phyloP scores from a whole-genome alignment of 176 grass and related monocot species.

The Oryza meyeriana region DNA sequence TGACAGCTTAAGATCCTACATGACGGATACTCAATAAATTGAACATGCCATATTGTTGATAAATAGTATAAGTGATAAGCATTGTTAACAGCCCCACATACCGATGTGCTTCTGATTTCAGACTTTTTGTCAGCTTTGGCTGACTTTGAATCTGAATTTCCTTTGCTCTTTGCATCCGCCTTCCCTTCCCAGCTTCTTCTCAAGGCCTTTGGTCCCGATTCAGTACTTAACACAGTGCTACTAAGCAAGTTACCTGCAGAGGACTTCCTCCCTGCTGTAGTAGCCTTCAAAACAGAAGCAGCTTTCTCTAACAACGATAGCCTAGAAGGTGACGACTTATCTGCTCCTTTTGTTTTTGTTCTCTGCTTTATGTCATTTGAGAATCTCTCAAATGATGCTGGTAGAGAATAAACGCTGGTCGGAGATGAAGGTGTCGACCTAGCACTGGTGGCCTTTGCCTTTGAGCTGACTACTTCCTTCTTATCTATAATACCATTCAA shows the following conservation, averaged over 20 bases:
- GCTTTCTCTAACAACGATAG: constrained; percentile 62
- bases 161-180: constrained; percentile 40
- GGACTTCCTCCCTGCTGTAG: constrained; percentile 65
- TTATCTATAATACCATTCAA: constrained; percentile 39
- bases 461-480: constrained; percentile 32
- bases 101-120: constrained; percentile 54
- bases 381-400: constrained; percentile 73
- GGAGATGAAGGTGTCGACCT: constrained; percentile 69
- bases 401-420: constrained; percentile 82
- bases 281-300: constrained; percentile 73
- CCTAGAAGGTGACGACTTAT: constrained; percentile 45
- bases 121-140: constrained; percentile 56
- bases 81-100: constrained; percentile 47
- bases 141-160: constrained; percentile 50
- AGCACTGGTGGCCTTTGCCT: constrained; percentile 39
- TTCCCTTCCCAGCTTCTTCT: constrained; percentile 86
- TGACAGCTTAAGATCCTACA: constrained; percentile 1
- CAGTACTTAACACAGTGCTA: constrained; percentile 39
- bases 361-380: constrained; percentile 77
- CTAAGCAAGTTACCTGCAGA: constrained; percentile 53
- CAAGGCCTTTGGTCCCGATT: constrained; percentile 57
- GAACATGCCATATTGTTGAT: not conserved
- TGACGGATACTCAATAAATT: not conserved
- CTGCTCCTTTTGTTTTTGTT: constrained; percentile 48
- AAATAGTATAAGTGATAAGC: constrained; percentile 24